Conservation (phyloP, 495 filamentous ascomycete genomes). For the Glonium stellatum region DNA sequence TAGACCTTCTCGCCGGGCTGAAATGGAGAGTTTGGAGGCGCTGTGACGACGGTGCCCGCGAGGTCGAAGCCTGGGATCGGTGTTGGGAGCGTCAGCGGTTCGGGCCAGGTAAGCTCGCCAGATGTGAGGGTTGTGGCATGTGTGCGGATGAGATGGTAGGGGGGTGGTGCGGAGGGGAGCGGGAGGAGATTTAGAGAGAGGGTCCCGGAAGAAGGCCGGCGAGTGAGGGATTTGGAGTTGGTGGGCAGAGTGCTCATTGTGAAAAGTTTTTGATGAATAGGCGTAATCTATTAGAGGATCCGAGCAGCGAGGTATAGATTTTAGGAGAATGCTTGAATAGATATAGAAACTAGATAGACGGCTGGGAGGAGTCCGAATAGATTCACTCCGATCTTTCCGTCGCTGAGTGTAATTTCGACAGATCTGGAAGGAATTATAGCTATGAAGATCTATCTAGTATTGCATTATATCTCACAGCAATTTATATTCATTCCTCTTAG, state of each 20-base stretch:
- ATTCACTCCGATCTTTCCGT: too few species aligned
- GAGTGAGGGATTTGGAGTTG: conserved; percentile 13
- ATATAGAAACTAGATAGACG: too few species aligned
- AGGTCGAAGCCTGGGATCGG: conserved; percentile 52
- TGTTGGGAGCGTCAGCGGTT: conserved; percentile 1
- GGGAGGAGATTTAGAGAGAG: background rate
- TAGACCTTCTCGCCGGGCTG: conserved; percentile 49
- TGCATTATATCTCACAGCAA: too few species aligned
- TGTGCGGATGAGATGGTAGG: conserved; percentile 55
- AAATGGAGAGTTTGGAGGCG: conserved; percentile 45
- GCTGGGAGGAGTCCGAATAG: too few species aligned
- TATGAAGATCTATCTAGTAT: too few species aligned
- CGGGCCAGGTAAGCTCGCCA: conserved; percentile 46
- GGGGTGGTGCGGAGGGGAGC: background rate
- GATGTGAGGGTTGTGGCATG: conserved; percentile 50
- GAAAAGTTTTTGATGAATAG: background rate
- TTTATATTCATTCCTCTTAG: too few species aligned
- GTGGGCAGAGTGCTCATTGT: conserved; percentile 13
- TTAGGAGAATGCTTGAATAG: too few species aligned
- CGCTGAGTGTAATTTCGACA: too few species aligned
- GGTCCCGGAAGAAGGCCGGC: background rate
- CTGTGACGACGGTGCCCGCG: conserved; percentile 47
- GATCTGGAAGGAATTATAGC: too few species aligned
- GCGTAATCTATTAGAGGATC: background rate
- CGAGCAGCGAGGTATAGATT: too few species aligned